Evolutionary conservation across 179 eudicot genomes (phyloP).

Genomic region (Beta lomatogona): DNA sequence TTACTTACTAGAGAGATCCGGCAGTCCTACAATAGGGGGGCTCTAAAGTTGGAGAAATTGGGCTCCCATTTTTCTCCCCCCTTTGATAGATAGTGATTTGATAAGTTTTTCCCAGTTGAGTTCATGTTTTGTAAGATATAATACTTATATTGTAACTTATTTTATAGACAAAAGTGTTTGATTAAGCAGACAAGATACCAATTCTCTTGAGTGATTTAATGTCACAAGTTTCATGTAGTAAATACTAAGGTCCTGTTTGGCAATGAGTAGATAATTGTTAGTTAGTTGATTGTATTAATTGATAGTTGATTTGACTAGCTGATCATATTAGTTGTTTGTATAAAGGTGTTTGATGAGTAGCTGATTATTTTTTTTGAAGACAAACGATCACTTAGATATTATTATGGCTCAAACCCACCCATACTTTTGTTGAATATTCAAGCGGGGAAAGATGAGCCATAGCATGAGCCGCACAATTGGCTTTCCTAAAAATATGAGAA

Average conservation of each 20-base stretch:
- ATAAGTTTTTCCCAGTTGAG: slow-evolving; percentile 2
- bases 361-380: no score
- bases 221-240: background rate
- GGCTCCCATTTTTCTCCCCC: background rate
- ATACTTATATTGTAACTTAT: background rate
- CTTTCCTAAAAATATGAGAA: no score
- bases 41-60: background rate
- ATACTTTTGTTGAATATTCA: no score
- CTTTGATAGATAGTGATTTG: background rate
- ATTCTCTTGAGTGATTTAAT: background rate
- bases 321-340: no score
- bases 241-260: background rate
- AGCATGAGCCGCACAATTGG: no score
- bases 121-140: background rate
- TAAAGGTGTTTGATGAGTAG: no score
- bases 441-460: no score
- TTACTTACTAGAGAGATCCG: background rate
- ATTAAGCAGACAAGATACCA: background rate
- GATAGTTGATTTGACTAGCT: no score
- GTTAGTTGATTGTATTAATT: no score
- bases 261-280: no score
- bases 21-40: background rate
- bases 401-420: no score
- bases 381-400: no score
- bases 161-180: slow-evolving; percentile 4